Base-by-base conservation (phyloP, 441 rosid species). In the Rhodomyrtus psidioides region DNA sequence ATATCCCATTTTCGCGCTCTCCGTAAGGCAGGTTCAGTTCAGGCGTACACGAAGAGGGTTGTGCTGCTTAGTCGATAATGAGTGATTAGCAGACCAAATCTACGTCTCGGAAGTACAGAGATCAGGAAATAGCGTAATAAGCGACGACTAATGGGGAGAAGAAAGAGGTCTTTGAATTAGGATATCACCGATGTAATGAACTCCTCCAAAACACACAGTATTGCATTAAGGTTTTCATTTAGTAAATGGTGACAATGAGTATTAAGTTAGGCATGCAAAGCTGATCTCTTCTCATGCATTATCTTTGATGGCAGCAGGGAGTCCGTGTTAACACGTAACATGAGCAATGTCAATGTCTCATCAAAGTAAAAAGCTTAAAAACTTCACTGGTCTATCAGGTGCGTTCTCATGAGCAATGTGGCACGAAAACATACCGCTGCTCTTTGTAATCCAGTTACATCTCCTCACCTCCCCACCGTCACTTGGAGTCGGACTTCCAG, bases 381-480 rank as follows among this genome's bases (percentile, higher is more conserved):
- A 34, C 23, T 34, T 65, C 49, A 2, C 49, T 0, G 49, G 79
- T 65, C 79, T 42, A 65, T 34, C 79, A 2, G 79, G n/a, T 65
- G 49, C 46, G n/a, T 65, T 65, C 49, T 65, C 49, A 65, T 5
- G 49, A 39, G 9, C 79, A 65, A 5, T 19, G 49, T 10, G 26
- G 34, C 46, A 34, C 46, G 23, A 65, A 15, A 84, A 58, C 90
- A 85, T 93, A 95, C 99, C 99, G 86, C 99, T 95, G 53, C 92
- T 95, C 89, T 95, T 94, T 54, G 99, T 94, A 59, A 97, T 93
- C 99, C 99, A 97, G 24, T 93, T 93, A 91, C 99, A 97, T 87
- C 98, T 92, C 92, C 86, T 93, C 49, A 91, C 79, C 89, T 93
- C 99, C 70, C 94, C 96, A 59, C 34, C 84, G 23, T 86, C 90